Percentiles rank a stretch among this genome's conserved stretches.
These are phyloP conservation scores for Turritis glabra DNA, from an alignment of 345 rosid species.

Conservation along the genomic window DNA sequence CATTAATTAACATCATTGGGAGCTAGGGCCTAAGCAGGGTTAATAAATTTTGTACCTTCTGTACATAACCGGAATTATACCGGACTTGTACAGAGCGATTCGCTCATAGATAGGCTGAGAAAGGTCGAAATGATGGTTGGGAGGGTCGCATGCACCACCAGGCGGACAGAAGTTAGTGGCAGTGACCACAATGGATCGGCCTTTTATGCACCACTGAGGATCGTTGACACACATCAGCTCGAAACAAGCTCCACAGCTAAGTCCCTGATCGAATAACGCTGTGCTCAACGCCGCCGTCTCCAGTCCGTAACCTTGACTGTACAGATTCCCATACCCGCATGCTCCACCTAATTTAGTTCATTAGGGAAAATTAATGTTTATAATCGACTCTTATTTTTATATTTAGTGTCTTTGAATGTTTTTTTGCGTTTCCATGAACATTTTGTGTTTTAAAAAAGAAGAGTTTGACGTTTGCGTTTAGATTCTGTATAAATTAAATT, in stretches of 20 bases:
- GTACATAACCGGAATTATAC: slow-evolving; percentile 70
- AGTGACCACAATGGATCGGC: slow-evolving; percentile 62
- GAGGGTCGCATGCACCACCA: slow-evolving; percentile 88
- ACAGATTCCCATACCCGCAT: slow-evolving; percentile 75
- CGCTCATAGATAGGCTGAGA: slow-evolving; percentile 74
- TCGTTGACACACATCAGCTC: slow-evolving; percentile 64
- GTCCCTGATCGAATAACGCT: slow-evolving; percentile 61
- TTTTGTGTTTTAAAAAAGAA: not conserved
- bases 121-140: slow-evolving; percentile 73
- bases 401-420: no score
- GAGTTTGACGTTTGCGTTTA: no score
- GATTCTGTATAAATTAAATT: no score
- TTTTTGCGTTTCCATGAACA: not conserved
- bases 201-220: slow-evolving; percentile 72
- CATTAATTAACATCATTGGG: no score
- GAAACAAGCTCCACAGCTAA: slow-evolving; percentile 70
- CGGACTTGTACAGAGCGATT: slow-evolving; percentile 69
- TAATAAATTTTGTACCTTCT: slow-evolving; percentile 49
- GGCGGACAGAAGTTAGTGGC: slow-evolving; percentile 89
- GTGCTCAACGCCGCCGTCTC: slow-evolving; percentile 79
- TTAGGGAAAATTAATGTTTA: not conserved
- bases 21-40: no score
- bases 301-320: slow-evolving; percentile 70
- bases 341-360: slow-evolving; percentile 59
- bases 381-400: not conserved